These are phyloP conservation scores for Graphilbum sp. DNA, from an alignment of 2,329 filamentous ascomycete genomes.

Conservation along the genomic window DNA sequence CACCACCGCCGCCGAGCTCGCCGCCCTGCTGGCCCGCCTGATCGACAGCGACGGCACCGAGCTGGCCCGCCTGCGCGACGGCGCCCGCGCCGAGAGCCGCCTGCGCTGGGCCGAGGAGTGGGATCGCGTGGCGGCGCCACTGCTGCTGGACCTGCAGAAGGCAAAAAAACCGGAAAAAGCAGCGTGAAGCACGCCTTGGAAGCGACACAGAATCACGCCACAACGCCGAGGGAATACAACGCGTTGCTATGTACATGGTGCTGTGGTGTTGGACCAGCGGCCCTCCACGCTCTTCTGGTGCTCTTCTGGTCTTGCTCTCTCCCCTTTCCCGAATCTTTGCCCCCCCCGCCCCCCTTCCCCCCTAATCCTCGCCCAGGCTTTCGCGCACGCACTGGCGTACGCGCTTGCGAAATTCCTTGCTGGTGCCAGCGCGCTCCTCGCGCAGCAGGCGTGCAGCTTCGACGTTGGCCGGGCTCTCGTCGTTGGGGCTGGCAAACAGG, in stretches of 20 bases:
- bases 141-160: constrained; percentile 40
- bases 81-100: constrained; percentile 57
- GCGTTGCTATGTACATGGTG: too few species aligned
- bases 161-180: background rate
- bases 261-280: too few species aligned
- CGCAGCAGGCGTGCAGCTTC: constrained; percentile 83
- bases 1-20: constrained; percentile 49
- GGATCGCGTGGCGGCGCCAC: constrained; percentile 61
- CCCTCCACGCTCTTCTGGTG: too few species aligned
- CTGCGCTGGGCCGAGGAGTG: constrained; percentile 86
- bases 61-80: constrained; percentile 44
- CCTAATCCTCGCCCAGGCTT: constrained; percentile 64
- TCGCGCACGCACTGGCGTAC: constrained; percentile 67
- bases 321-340: background rate
- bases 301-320: background rate
- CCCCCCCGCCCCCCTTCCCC: background rate
- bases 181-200: background rate
- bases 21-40: constrained; percentile 32
- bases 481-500: constrained; percentile 82
- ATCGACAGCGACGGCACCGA: constrained; percentile 22
- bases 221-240: too few species aligned
- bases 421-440: constrained; percentile 47
- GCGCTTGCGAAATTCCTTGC: constrained; percentile 59
- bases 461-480: constrained; percentile 88
- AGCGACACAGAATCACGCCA: too few species aligned